Evolutionary conservation across 768 basidiomycete species (phyloP), one percentile per base, ranked within the genome.

Genomic region (Tricholoma sp.): DNA sequence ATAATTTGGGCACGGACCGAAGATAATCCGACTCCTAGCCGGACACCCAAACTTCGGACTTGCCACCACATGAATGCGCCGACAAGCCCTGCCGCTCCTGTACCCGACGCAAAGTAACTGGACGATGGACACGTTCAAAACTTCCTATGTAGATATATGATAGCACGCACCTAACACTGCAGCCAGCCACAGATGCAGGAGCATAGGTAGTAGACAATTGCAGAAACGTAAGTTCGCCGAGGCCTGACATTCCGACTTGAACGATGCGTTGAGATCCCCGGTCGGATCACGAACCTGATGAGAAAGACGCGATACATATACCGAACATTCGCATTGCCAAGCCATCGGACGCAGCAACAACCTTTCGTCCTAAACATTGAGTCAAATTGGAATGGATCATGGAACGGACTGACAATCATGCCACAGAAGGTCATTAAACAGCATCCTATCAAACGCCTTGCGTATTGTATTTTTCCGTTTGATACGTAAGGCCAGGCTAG

Each of bases 21-120:
- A 9, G 91, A 92, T 24, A 96, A 64, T 2, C 91, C 89, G 24
- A 98, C 84, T 1, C 94, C 96, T 10, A 75, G 63, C 45, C 84
- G 80, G 6, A 99, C 92, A 20, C 96, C 96, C 0, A 96, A 71
- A 1, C 83, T 82, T 17, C 96, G 78, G 3, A 98, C 74, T 60
- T 92, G 78, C 96, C 96, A 98, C 96, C 96, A 98, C 11, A 97
- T 65, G 34, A 89, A 88, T 0, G 95, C 94, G 6, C 96, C 96
- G 1, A 86, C 88, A 1, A 99, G 81, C 0, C 96, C 96, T 0
- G 96, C 96, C 3, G 89, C 92, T 2, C 96, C 96, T 0, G 95
- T 98, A 0, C 96, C 96, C 9, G 88, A 88, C 8, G 95, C 87
- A 70, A 97, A 99, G 65, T 94, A 97, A 6, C 89, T 90, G 44